These are phyloP conservation scores for Schoenoplectus tabernaemontani DNA, from an alignment of 202 grass and related monocot species.

Conservation along the genomic window DNA sequence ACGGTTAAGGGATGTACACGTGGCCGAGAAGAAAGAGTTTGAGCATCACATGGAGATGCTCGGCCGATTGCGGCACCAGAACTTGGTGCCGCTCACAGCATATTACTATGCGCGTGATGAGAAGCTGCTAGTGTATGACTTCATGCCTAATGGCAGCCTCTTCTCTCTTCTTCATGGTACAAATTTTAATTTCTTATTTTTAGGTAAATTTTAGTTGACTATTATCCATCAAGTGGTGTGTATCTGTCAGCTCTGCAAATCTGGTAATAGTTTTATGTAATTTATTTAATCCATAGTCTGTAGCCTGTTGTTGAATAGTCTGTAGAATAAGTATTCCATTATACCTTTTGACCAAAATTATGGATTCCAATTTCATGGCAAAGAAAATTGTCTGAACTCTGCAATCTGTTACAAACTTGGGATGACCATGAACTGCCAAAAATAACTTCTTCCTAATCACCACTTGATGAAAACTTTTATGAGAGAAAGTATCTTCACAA, in stretches of 20 bases:
- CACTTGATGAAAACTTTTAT: not conserved
- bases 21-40: conserved; percentile 62
- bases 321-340: not conserved
- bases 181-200: not conserved
- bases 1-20: conserved; percentile 53
- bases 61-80: conserved; percentile 59
- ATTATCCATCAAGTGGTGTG: not conserved
- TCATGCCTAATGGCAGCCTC: conserved; percentile 86
- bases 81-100: conserved; percentile 62
- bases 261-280: not conserved
- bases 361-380: not conserved
- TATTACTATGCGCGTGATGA: conserved; percentile 96
- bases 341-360: conserved; percentile 1
- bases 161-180: conserved; percentile 78
- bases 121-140: conserved; percentile 95
- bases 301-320: not conserved
- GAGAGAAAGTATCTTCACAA: conserved; percentile 21
- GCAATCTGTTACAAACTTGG: not conserved
- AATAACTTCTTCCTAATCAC: not conserved
- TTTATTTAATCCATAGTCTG: not conserved
- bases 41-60: conserved; percentile 84
- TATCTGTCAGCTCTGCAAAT: conserved; percentile 3
- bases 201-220: not conserved
- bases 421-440: not conserved
- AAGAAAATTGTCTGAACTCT: not conserved